A percentile compares a stretch with the other conserved stretches of the same genome.
Evolutionary conservation across 2,329 filamentous ascomycete genomes (phyloP).

Genomic region (Cladosporium halotolerans): DNA sequence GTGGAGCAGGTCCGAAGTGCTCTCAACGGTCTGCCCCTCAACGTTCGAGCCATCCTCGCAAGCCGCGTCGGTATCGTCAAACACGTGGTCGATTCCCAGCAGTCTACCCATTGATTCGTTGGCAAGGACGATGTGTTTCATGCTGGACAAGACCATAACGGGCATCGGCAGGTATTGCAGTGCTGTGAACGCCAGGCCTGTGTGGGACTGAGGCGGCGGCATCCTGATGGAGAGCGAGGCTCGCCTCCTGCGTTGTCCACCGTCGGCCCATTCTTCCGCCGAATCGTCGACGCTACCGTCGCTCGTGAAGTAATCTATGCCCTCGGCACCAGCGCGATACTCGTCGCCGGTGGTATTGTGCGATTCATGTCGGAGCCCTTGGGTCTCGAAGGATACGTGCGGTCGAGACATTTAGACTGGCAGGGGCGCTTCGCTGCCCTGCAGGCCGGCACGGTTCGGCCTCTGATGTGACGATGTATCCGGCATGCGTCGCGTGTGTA

Average conservation of each 20-base stretch:
- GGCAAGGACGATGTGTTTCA: conserved; percentile 65
- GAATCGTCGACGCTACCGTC: conserved; percentile 21
- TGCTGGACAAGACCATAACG: conserved; percentile 59
- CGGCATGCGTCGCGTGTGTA: conserved; percentile 1
- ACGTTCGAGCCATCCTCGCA: conserved; percentile 5
- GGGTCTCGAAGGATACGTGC: conserved; percentile 11
- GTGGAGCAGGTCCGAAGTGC: conserved; percentile 53
- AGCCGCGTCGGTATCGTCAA: conserved; percentile 9
- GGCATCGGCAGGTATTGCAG: conserved; percentile 71
- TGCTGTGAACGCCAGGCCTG: conserved; percentile 54
- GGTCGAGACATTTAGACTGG: conserved; percentile 2
- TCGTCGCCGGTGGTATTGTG: not conserved
- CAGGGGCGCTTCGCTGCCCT: not conserved
- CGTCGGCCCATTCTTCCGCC: conserved; percentile 13
- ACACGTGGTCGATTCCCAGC: conserved; percentile 50
- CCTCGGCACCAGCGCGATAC: not conserved
- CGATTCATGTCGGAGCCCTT: not conserved
- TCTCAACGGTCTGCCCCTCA: conserved; percentile 21
- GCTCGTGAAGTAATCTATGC: conserved; percentile 26
- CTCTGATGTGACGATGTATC: not conserved
- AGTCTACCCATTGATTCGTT: conserved; percentile 70
- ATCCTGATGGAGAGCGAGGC: conserved; percentile 29
- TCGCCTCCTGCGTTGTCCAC: conserved; percentile 15
- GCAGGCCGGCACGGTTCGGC: not conserved
- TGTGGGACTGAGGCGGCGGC: conserved; percentile 25